Evolutionary conservation across 805 yeast genomes (phyloP).

Genomic region (Ascoidea asiatica): DNA sequence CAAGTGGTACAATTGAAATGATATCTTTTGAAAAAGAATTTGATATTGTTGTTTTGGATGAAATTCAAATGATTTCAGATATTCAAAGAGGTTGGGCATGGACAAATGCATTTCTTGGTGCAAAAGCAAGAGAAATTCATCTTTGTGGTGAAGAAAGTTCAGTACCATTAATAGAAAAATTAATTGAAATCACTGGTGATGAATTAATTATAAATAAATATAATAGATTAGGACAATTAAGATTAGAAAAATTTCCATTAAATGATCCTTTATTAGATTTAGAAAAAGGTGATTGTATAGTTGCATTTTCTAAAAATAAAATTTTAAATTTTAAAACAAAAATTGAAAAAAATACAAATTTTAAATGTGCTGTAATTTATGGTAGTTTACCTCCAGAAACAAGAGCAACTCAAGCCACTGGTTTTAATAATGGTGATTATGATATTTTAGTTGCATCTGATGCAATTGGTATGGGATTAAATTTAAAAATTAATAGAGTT

Average conservation of each 20-base stretch:
- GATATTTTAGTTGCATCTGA: slow-evolving; percentile 90
- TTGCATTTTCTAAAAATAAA: slow-evolving; percentile 67
- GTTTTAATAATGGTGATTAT: slow-evolving; percentile 66
- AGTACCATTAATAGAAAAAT: slow-evolving; percentile 46
- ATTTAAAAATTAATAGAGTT: slow-evolving; percentile 69
- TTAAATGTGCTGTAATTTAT: slow-evolving; percentile 78
- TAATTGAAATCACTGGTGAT: slow-evolving; percentile 69
- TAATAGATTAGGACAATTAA: slow-evolving; percentile 60
- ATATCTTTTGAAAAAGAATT: slow-evolving; percentile 49
- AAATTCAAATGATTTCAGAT: slow-evolving; percentile 83
- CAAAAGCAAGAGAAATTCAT: slow-evolving; percentile 73
- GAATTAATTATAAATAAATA: slow-evolving; percentile 57
- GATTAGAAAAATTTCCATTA: slow-evolving; percentile 29
- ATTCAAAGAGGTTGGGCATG: slow-evolving; percentile 79
- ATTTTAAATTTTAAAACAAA: slow-evolving; percentile 56
- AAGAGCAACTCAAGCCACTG: slow-evolving; percentile 67
- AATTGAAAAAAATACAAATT: slow-evolving; percentile 49
- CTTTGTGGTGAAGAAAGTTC: slow-evolving; percentile 88
- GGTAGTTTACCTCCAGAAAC: slow-evolving; percentile 96
- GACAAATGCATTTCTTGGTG: slow-evolving; percentile 86
- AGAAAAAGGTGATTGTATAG: slow-evolving; percentile 74
- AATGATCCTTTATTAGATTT: slow-evolving; percentile 23
- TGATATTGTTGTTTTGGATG: slow-evolving; percentile 89
- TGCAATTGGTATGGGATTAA: slow-evolving; percentile 96
- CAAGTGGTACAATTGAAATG: slow-evolving; percentile 93